Conservation (phyloP, 1,284 basidiomycete species). For the Leccinum pallidistipes region DNA sequence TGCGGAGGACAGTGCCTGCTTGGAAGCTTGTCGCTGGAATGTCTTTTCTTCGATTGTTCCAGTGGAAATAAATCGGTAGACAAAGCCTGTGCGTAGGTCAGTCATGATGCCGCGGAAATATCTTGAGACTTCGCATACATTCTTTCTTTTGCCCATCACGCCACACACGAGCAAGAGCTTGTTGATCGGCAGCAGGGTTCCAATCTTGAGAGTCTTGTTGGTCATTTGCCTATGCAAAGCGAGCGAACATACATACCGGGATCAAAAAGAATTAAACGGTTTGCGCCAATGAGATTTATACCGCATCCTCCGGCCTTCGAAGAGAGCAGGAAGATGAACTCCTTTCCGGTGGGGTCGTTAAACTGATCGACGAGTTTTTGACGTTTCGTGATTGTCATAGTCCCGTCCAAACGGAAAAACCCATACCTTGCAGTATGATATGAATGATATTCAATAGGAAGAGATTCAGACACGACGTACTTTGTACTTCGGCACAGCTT, state of each 20-base stretch:
- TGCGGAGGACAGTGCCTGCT: constrained; percentile 95
- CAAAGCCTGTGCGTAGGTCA: constrained; percentile 66
- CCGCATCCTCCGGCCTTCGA: constrained; percentile 98
- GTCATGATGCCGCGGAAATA: neutral
- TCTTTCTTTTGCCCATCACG: constrained; percentile 99
- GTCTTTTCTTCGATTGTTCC: constrained; percentile 99
- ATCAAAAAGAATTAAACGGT: constrained; percentile 94
- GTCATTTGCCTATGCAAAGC: neutral
- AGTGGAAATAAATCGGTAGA: constrained; percentile 97
- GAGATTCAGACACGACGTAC: constrained; percentile 41
- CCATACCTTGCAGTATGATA: constrained; percentile 69
- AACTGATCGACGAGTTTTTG: constrained; percentile 98
- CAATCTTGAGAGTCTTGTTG: constrained; percentile 62
- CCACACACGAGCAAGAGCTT: constrained; percentile 98
- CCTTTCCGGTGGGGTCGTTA: constrained; percentile 93
- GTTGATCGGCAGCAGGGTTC: constrained; percentile 98
- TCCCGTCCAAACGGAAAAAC: constrained; percentile 91
- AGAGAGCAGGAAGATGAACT: constrained; percentile 94
- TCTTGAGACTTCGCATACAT: constrained; percentile 52
- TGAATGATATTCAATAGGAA: constrained; percentile 2
- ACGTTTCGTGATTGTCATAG: constrained; percentile 91
- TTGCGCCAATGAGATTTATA: constrained; percentile 98
- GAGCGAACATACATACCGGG: constrained; percentile 58
- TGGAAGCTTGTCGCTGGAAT: constrained; percentile 93
- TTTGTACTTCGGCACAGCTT: constrained; percentile 83